Percentiles rank a stretch among this genome's conserved stretches.
These are phyloP conservation scores for Casuarina glauca DNA, from an alignment of 306 rosid genomes.

Conservation along the genomic window DNA sequence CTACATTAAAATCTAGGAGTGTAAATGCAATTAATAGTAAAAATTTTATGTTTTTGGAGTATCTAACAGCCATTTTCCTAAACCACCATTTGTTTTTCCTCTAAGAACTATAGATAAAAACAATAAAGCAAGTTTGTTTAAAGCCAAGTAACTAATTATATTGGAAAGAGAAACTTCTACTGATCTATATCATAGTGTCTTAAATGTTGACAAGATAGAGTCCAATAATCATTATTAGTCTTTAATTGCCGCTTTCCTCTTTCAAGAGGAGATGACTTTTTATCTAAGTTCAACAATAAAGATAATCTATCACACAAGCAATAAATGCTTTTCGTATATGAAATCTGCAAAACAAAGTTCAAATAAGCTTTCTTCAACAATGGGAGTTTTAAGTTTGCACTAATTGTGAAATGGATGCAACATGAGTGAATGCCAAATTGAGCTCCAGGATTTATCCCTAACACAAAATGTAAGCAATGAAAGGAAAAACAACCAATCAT, in stretches of 20 bases:
- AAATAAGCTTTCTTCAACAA: background rate
- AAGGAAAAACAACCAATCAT: no score
- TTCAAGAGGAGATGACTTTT: background rate
- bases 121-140: background rate
- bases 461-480: background rate
- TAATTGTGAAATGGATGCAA: no score
- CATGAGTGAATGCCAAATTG: background rate
- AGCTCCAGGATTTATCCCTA: background rate
- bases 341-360: background rate
- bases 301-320: background rate
- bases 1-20: conserved; percentile 14
- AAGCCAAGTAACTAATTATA: background rate
- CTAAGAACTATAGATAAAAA: background rate
- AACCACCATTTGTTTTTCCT: background rate
- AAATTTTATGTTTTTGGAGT: background rate
- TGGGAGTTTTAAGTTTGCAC: background rate
- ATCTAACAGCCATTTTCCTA: conserved; percentile 9
- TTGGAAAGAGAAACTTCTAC: background rate
- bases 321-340: background rate
- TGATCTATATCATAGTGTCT: background rate
- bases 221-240: background rate
- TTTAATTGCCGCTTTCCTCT: background rate
- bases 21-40: conserved; percentile 8
- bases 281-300: background rate
- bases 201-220: background rate